Base-by-base conservation (phyloP, 2,329 filamentous ascomycete genomes). In the Waltergamsia citrina region DNA sequence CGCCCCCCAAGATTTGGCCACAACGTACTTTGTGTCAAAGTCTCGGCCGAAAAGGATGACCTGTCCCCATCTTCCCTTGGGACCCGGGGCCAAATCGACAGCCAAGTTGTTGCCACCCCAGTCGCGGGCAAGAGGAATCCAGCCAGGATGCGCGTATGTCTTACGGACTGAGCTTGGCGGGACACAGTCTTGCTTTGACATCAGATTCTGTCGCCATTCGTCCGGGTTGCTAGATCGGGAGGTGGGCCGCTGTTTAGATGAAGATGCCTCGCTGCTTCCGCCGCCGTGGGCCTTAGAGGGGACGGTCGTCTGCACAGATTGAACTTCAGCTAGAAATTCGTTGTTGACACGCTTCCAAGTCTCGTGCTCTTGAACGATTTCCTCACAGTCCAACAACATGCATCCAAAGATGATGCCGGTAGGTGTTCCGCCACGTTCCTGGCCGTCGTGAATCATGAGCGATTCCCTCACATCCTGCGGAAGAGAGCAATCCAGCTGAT, bases 101-200 rank as follows among this genome's bases (percentile, higher is more conserved):
- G 88, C 90, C 50, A 98, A 70, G 65, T 94, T 93, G 73, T 98
- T 98, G 59, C 92, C 92, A 56, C 92, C 92, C 92, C 92, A 98
- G 57, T 98, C 92, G 46, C 92, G 84, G 38, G 88, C 90, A 22
- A 98, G 67, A 34, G 92, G 90, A 46, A 98, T 95, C 92, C 92
- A 98, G 34, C 80, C 83, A 3, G 87, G 81, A 57, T 98, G 90
- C 3, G 87, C 83, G 52, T 98, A 98, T 0, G 84, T 84, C 56
- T 88, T 94, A 54, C 94, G 88, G 22, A 96, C 81, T 5, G 86
- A 77, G 49, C 84, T 81, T 8, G 85, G 71, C 7, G 92, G 92
- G 38, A 96, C 83, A 10, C 80, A 94, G 47, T 92, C 83, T 58
- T 98, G 92, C 41, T 81, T 79, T 32, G 83, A 67, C 32, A 87